These are phyloP conservation scores for Rhizophora mangle DNA, from an alignment of 345 rosid genomes.

Conservation along the genomic window DNA sequence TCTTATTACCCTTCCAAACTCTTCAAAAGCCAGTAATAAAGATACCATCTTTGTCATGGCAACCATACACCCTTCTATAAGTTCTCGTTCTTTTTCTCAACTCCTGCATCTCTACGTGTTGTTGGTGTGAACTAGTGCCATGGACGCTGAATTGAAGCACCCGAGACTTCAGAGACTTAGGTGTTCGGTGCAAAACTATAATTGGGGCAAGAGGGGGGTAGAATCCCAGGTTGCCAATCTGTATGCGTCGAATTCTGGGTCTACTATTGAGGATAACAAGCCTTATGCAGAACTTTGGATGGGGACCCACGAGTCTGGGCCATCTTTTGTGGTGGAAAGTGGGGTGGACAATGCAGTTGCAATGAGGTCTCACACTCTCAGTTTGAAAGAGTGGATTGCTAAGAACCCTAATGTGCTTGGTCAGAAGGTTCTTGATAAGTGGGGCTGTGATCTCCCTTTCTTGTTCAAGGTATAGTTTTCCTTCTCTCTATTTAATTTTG, in stretches of 20 bases:
- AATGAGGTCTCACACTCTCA: slow-evolving; percentile 14
- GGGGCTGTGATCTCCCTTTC: slow-evolving; percentile 98
- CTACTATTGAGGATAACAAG: slow-evolving; percentile 34
- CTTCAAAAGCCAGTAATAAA: slow-evolving; percentile 31
- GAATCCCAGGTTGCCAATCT: slow-evolving; percentile 71
- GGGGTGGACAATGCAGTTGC: slow-evolving; percentile 39
- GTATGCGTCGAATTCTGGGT: slow-evolving; percentile 52
- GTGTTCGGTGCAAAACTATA: slow-evolving; percentile 77
- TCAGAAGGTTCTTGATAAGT: slow-evolving; percentile 57
- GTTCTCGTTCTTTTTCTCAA: not conserved
- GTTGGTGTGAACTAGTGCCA: not conserved
- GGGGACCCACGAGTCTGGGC: slow-evolving; percentile 90
- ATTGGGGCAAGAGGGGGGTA: slow-evolving; percentile 75
- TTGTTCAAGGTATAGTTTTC: slow-evolving; percentile 67
- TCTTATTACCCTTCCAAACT: slow-evolving; percentile 26
- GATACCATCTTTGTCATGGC: not conserved
- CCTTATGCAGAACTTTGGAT: slow-evolving; percentile 84
- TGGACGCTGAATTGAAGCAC: slow-evolving; percentile 22
- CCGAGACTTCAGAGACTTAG: slow-evolving; percentile 40
- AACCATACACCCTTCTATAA: not conserved
- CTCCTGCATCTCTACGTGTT: not conserved
- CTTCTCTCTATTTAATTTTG: not conserved
- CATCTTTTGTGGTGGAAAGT: slow-evolving; percentile 49
- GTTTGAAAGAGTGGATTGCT: slow-evolving; percentile 68
- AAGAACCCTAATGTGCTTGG: slow-evolving; percentile 78